Conservation (phyloP, 768 basidiomycete genomes). For the Agrocybe pediades region DNA sequence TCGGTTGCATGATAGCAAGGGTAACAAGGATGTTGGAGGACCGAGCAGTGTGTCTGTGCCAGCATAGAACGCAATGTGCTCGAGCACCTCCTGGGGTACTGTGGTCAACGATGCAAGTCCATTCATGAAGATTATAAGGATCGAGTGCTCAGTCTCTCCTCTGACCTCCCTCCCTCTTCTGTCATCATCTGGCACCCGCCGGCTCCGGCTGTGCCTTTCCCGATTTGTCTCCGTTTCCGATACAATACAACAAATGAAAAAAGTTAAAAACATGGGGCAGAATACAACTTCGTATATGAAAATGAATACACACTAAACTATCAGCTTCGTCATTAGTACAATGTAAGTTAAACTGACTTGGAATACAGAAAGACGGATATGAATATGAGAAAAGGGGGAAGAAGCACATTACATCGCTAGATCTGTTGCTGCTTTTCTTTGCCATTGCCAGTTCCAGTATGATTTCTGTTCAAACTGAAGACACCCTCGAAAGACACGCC, state of each 20-base stretch:
- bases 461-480: conserved; percentile 51
- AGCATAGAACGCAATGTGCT: conserved; percentile 72
- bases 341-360: no score
- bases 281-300: no score
- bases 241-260: no score
- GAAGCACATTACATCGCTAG: neutral
- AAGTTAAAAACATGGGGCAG: no score
- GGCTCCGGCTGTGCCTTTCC: no score
- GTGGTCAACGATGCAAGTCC: conserved; percentile 37
- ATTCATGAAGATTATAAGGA: conserved; percentile 23
- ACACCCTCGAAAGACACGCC: conserved; percentile 47
- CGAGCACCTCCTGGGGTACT: conserved; percentile 77
- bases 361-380: no score
- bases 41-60: conserved; percentile 55
- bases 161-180: neutral
- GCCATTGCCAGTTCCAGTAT: conserved; percentile 14
- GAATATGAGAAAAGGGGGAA: neutral
- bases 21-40: conserved; percentile 59
- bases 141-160: neutral
- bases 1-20: conserved; percentile 55
- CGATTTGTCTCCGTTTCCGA: no score
- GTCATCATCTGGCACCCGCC: no score
- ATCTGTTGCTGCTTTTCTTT: neutral
- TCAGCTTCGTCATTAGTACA: no score
- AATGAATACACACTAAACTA: no score